Evolutionary conservation across 2,329 filamentous ascomycete species (phyloP).

Genomic region (Neonectria coccinea): DNA sequence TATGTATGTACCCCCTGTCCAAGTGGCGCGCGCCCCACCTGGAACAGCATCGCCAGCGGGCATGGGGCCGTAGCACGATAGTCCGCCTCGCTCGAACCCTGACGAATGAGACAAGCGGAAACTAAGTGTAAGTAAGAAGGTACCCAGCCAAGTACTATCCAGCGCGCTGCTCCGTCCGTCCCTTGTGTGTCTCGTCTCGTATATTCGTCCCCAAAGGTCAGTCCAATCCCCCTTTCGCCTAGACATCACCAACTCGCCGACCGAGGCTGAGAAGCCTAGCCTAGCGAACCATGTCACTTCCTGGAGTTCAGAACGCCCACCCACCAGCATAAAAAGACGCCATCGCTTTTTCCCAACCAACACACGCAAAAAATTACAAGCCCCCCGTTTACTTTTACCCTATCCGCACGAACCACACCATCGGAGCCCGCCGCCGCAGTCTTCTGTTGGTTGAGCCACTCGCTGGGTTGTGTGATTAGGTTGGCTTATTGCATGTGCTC

Average conservation of each 20-base stretch:
- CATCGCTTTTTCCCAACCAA: not conserved
- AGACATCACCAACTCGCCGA: not conserved
- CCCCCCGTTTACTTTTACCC: conserved; percentile 6
- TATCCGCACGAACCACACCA: conserved; percentile 19
- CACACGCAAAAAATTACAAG: not conserved
- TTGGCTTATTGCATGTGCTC: conserved; percentile 7
- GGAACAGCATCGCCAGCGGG: conserved; percentile 8
- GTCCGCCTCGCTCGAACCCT: conserved; percentile 11
- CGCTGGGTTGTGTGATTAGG: conserved; percentile 22
- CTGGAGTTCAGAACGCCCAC: not conserved
- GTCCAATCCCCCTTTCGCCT: conserved; percentile 2
- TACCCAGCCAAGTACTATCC: not conserved
- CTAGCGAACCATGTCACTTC: not conserved
- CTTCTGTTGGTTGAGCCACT: conserved; percentile 9
- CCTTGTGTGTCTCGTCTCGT: conserved; percentile 7
- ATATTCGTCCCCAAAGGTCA: conserved; percentile 9
- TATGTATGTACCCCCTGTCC: conserved; percentile 7
- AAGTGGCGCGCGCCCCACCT: conserved; percentile 12
- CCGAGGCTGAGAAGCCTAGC: not conserved
- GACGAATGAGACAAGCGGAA: conserved; percentile 4
- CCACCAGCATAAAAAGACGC: not conserved
- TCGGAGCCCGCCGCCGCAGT: conserved; percentile 12
- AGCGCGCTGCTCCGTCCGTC: not conserved
- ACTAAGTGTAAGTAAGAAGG: conserved; percentile 1
- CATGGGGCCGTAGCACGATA: conserved; percentile 20